Percentiles rank a stretch among this genome's conserved stretches.
Conservation (phyloP, 192 early-diverging fungal genomes). For the Coemansia sp. region DNA sequence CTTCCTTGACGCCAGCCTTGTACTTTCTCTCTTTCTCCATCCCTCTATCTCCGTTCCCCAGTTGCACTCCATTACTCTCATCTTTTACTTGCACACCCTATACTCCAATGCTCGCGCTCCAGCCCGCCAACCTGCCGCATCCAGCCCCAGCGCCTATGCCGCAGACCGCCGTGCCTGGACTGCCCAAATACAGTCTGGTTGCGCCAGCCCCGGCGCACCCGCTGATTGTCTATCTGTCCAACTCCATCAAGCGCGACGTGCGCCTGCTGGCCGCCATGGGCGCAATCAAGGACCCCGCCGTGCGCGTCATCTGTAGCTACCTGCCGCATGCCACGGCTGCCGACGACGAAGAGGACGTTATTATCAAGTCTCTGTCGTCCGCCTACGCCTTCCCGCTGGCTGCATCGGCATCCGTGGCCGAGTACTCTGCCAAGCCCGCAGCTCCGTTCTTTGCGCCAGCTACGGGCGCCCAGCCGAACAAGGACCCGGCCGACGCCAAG, state of each 20-base stretch:
- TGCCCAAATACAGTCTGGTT: slow-evolving; percentile 25
- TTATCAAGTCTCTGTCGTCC: not conserved
- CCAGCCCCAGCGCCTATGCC: slow-evolving; percentile 6
- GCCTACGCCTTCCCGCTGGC: slow-evolving; percentile 1
- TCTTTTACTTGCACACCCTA: not conserved
- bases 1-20: not conserved
- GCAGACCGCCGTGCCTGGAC: slow-evolving; percentile 1
- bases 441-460: slow-evolving; percentile 5
- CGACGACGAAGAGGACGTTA: slow-evolving; percentile 16
- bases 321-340: slow-evolving; percentile 20
- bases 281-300: slow-evolving; percentile 30
- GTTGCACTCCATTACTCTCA: not conserved
- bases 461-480: slow-evolving; percentile 4
- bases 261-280: slow-evolving; percentile 47
- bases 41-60: not conserved
- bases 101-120: slow-evolving; percentile 20
- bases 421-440: slow-evolving; percentile 4
- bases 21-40: not conserved
- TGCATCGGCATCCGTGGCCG: not conserved
- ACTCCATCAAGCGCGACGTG: slow-evolving; percentile 49
- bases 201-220: slow-evolving; percentile 18
- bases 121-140: slow-evolving; percentile 5
- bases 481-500: slow-evolving; percentile 7
- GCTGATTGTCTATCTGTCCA: slow-evolving; percentile 38
- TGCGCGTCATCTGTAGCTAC: slow-evolving; percentile 38